A percentile compares a stretch with the other conserved stretches of the same genome.
Evolutionary conservation across 495 filamentous ascomycete genomes (phyloP).

Genomic region (Penicillium bovifimosum): DNA sequence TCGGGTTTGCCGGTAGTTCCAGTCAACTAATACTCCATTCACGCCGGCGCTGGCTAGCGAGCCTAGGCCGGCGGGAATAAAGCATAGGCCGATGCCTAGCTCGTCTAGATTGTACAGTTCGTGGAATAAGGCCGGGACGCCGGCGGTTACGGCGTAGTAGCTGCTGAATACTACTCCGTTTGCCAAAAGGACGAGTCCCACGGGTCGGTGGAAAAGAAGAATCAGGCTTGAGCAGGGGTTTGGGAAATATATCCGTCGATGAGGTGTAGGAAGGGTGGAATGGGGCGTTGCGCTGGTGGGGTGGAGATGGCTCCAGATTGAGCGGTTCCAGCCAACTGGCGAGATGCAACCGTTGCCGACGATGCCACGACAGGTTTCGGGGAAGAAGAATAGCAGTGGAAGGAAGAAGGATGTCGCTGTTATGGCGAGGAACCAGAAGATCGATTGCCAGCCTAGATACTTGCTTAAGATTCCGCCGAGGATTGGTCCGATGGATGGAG

Average conservation of each 20-base stretch:
- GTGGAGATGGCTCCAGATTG: conserved; percentile 25
- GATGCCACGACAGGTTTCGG: conserved; percentile 39
- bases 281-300: conserved; percentile 36
- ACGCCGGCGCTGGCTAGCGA: conserved; percentile 68
- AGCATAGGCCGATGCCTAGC: conserved; percentile 33
- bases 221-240: conserved; percentile 34
- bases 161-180: conserved; percentile 35
- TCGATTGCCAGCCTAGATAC: conserved; percentile 62
- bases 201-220: conserved; percentile 50
- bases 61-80: conserved; percentile 39
- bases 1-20: conserved; percentile 40
- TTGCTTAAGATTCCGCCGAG: conserved; percentile 59
- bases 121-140: conserved; percentile 27
- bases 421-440: conserved; percentile 73
- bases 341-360: conserved; percentile 38
- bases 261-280: conserved; percentile 42
- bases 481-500: conserved; percentile 49
- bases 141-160: conserved; percentile 34
- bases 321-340: conserved; percentile 19
- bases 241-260: conserved; percentile 2
- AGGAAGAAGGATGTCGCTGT: conserved; percentile 36
- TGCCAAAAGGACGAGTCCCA: conserved; percentile 46
- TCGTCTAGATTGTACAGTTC: conserved; percentile 28
- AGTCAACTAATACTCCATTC: conserved; percentile 63
- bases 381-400: conserved; percentile 31